Evolutionary conservation across 257 asterid species (phyloP).

Genomic region (Rubia yunnanensis): DNA sequence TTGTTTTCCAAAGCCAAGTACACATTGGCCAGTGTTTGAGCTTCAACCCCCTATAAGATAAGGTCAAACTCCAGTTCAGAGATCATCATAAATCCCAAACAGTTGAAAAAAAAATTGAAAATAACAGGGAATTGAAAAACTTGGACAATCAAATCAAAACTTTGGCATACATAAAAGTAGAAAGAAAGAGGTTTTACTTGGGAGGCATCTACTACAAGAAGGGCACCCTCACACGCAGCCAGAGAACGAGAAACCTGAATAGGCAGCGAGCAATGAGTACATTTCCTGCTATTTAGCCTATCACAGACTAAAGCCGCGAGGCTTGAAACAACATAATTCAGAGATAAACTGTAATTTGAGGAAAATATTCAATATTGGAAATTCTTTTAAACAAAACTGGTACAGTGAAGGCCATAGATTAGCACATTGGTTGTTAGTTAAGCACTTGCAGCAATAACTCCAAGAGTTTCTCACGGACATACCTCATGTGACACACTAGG

Average conservation of each 20-base stretch:
- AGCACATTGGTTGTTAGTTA: neutral
- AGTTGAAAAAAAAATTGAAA: neutral
- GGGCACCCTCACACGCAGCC: constrained; percentile 99
- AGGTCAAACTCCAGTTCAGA: constrained; percentile 8
- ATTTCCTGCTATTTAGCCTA: neutral
- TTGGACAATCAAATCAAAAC: neutral
- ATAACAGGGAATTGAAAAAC: constrained; percentile 1
- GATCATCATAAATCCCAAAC: neutral
- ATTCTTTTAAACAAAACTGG: neutral
- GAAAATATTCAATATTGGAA: neutral
- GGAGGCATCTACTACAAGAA: constrained; percentile 98
- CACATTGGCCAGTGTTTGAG: constrained; percentile 96
- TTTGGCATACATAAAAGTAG: neutral
- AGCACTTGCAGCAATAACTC: neutral
- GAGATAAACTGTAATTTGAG: neutral
- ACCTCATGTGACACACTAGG: neutral
- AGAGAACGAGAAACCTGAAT: constrained; percentile 97
- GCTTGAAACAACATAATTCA: neutral
- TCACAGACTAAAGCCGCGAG: neutral
- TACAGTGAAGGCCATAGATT: neutral
- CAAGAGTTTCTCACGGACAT: neutral
- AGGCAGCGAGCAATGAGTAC: constrained; percentile 11
- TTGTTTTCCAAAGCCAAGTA: constrained; percentile 96
- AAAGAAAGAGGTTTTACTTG: constrained; percentile 46
- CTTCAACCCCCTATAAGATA: constrained; percentile 87